These are phyloP conservation scores for Aspergillus egyptiacus DNA, from an alignment of 495 filamentous ascomycete genomes.

Conservation along the genomic window DNA sequence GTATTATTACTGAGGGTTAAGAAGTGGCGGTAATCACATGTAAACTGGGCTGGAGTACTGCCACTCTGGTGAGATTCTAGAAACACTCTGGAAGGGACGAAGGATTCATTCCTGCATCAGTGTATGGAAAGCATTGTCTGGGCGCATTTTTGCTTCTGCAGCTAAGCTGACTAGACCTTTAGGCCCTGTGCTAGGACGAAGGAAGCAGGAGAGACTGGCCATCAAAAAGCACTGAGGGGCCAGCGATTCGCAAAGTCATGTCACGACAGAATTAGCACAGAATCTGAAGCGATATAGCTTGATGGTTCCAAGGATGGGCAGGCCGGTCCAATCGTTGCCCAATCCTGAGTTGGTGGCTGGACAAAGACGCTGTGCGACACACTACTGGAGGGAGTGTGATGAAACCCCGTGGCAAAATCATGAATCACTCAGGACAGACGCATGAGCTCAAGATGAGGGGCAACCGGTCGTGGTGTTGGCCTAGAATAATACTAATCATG, in stretches of 20 bases:
- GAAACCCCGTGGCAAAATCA: not conserved
- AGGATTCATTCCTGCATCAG: conserved; percentile 1
- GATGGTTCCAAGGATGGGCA: conserved; percentile 9
- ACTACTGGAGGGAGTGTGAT: not conserved
- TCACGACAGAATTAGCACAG: not conserved
- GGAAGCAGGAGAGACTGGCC: not conserved
- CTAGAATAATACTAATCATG: too few relatives aligned
- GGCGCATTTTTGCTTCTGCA: conserved; percentile 4
- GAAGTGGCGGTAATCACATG: conserved; percentile 8
- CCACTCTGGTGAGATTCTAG: conserved; percentile 7
- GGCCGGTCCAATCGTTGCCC: conserved; percentile 12
- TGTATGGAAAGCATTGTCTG: not conserved
- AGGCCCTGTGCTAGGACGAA: not conserved
- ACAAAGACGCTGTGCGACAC: not conserved
- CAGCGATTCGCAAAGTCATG: not conserved
- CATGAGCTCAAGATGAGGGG: conserved; percentile 7
- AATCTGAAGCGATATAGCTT: not conserved
- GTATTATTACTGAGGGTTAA: not conserved
- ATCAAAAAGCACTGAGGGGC: not conserved
- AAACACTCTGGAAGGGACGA: conserved; percentile 13
- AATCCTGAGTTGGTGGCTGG: conserved; percentile 7
- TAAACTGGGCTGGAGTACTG: not conserved
- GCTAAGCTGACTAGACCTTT: conserved; percentile 4
- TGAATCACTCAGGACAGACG: not conserved
- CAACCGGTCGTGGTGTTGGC: too few relatives aligned